These are phyloP conservation scores for Theobroma grandiflorum DNA, from an alignment of 441 rosid genomes.

Conservation along the genomic window DNA sequence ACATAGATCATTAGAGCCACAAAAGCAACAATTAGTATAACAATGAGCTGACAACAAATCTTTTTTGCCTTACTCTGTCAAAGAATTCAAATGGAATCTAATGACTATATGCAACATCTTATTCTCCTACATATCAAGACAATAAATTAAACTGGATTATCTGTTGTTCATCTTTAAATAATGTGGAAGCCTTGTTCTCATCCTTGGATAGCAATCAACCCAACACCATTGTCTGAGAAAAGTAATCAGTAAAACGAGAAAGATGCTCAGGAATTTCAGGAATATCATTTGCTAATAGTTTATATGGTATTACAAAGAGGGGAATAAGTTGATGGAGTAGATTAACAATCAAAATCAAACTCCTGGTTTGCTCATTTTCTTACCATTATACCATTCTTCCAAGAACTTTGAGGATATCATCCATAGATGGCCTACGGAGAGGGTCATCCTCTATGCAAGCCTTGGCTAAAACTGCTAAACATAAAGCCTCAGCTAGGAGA, in stretches of 20 bases:
- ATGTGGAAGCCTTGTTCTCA: too few relatives aligned
- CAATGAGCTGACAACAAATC: background rate
- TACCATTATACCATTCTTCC: conserved; percentile 46
- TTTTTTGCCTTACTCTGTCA: background rate
- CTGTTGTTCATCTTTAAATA: too few relatives aligned
- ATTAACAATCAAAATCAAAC: background rate
- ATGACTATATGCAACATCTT: background rate
- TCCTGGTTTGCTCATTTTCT: background rate
- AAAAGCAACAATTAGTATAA: background rate
- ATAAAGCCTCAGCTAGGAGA: conserved; percentile 61
- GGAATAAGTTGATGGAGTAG: too few relatives aligned
- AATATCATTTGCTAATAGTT: background rate
- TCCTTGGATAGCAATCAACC: background rate
- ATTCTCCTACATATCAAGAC: background rate
- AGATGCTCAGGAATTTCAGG: background rate
- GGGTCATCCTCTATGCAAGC: conserved; percentile 72
- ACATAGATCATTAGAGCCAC: background rate
- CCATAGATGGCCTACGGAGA: conserved; percentile 58
- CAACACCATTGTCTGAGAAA: background rate
- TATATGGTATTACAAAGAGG: too few relatives aligned
- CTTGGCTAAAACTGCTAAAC: conserved; percentile 65
- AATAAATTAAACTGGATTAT: background rate
- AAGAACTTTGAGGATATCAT: conserved; percentile 64
- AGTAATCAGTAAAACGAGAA: background rate
- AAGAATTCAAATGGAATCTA: conserved; percentile 4